Evolutionary conservation across 192 early-diverging fungal genomes (phyloP).

Genomic region (Entomortierella chlamydospora): DNA sequence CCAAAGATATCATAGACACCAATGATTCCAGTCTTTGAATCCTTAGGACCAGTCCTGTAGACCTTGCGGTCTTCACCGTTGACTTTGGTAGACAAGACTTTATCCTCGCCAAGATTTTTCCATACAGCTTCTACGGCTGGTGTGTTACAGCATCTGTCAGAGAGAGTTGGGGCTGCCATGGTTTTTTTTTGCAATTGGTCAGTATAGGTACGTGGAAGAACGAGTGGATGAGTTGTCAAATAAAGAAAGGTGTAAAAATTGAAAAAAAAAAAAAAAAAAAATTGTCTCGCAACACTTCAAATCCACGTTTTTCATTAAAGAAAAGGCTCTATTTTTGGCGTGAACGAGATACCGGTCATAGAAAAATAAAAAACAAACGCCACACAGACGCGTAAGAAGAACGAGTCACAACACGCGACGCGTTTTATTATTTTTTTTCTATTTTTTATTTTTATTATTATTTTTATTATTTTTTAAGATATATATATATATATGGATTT

Average conservation of each 20-base stretch:
- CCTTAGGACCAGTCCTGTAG: conserved; percentile 29
- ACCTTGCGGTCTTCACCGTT: conserved; percentile 55
- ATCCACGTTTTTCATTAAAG: too few species aligned
- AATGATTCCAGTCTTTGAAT: conserved; percentile 64
- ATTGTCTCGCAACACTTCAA: too few species aligned
- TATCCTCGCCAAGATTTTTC: conserved; percentile 52
- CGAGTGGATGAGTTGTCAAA: neutral
- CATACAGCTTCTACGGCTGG: conserved; percentile 58
- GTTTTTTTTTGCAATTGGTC: too few species aligned
- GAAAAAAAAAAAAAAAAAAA: neutral
- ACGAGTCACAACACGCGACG: too few species aligned
- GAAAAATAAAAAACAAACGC: too few species aligned
- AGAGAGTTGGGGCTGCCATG: neutral
- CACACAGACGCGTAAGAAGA: too few species aligned
- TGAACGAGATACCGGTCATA: too few species aligned
- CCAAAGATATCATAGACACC: conserved; percentile 76
- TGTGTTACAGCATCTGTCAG: conserved; percentile 63
- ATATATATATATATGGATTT: too few species aligned
- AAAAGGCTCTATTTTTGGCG: too few species aligned
- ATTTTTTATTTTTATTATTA: too few species aligned
- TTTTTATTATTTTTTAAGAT: too few species aligned
- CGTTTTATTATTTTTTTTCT: too few species aligned
- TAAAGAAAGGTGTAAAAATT: conserved; percentile 2
- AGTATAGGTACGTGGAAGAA: neutral
- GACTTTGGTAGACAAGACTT: conserved; percentile 49